Percentiles rank a stretch among this genome's conserved stretches.
phyloP scores from a whole-genome alignment of 2,329 filamentous ascomycete species.

The Diaporthe vexans region DNA sequence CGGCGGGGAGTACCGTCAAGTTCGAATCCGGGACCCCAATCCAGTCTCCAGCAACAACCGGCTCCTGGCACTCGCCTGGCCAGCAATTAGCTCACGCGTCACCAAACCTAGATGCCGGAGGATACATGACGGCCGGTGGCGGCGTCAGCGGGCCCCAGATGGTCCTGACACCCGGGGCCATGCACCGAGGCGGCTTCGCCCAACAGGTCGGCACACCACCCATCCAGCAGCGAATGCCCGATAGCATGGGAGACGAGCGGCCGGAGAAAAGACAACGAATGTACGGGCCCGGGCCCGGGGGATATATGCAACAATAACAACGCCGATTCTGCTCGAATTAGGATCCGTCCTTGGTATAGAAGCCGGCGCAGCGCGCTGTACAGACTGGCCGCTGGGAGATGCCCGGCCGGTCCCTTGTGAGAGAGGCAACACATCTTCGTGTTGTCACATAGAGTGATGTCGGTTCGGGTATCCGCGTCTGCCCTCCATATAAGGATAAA shows the following conservation, averaged over 20 bases:
- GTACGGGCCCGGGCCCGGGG: constrained; percentile 58
- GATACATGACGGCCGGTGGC: constrained; percentile 54
- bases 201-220: constrained; percentile 47
- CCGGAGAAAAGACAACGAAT: constrained; percentile 68
- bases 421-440: constrained; percentile 12
- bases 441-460: constrained; percentile 23
- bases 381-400: constrained; percentile 24
- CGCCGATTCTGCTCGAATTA: constrained; percentile 23
- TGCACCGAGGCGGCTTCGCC: constrained; percentile 52
- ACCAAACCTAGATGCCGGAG: constrained; percentile 57
- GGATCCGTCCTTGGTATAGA: constrained; percentile 8
- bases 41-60: constrained; percentile 64
- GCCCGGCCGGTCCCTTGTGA: constrained; percentile 22
- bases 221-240: constrained; percentile 52
- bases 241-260: constrained; percentile 55
- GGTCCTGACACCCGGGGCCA: constrained; percentile 55
- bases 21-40: constrained; percentile 67
- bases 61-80: constrained; percentile 65
- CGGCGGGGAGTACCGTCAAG: constrained; percentile 57
- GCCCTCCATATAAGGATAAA: constrained; percentile 1
- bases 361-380: constrained; percentile 20
- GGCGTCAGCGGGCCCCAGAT: constrained; percentile 60
- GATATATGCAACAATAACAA: constrained; percentile 55
- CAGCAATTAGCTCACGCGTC: constrained; percentile 64
- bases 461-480: constrained; percentile 22